phyloP scores from a whole-genome alignment of 495 filamentous ascomycete species.

The Podospora anserina region DNA sequence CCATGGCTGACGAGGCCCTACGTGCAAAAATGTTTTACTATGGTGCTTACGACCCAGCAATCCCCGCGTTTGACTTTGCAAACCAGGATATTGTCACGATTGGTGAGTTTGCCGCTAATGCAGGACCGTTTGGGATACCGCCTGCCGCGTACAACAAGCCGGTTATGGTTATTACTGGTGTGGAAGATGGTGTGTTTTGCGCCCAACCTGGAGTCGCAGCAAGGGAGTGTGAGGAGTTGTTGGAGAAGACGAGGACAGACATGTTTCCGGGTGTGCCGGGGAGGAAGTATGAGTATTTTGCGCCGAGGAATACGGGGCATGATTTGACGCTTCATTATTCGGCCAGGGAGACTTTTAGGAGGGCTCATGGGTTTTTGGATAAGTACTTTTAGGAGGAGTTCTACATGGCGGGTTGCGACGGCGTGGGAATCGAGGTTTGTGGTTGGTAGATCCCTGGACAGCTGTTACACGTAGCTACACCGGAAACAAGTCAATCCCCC shows the following conservation, averaged over 20 bases:
- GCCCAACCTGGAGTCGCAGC: neutral
- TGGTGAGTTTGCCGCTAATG: neutral
- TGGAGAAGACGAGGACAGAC: constrained; percentile 6
- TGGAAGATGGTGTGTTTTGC: neutral
- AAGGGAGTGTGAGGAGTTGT: neutral
- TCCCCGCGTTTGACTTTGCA: constrained; percentile 1
- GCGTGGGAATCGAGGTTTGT: neutral
- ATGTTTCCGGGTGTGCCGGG: neutral
- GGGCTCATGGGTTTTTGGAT: constrained; percentile 6
- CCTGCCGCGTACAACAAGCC: neutral
- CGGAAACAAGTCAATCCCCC: too few species aligned
- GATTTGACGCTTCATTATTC: neutral
- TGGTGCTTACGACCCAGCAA: neutral
- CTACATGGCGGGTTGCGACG: too few species aligned
- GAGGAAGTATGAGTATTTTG: constrained; percentile 8
- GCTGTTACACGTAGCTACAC: too few species aligned
- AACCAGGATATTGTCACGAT: neutral
- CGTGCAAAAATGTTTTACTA: neutral
- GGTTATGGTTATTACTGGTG: neutral
- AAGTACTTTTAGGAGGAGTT: neutral
- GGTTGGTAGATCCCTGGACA: too few species aligned
- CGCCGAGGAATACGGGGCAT: neutral
- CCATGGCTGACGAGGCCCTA: neutral
- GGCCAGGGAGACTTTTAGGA: neutral
- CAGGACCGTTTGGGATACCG: neutral